Base-by-base conservation (phyloP, 345 rosid genomes). In the Corymbia maculata region DNA sequence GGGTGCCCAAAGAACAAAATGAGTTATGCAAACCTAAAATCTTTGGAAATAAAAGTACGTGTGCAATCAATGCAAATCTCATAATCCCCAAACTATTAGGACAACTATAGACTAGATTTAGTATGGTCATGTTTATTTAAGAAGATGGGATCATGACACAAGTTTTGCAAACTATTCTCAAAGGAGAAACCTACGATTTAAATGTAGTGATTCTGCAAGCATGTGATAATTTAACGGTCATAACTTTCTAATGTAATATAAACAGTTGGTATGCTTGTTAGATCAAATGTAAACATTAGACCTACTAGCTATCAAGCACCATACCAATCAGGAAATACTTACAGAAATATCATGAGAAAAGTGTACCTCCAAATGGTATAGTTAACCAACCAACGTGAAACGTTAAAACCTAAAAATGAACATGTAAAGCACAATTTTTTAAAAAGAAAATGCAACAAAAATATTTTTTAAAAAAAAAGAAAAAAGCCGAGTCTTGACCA, bases 371-470 rank as follows among this genome's bases (percentile, higher is more conserved):
- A 68, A 4, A 30, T 32, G 45, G 22, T 32, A 16, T 68, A 15
- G 15, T 30, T 30, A 16, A 68, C 42, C 79, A 68, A 32, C 22
- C 22, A 68, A 68, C 44, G 3, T 15, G 44, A 32, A 2, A 11
- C 24, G 16, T 10, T 14, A 17, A 32, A 68, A n/a, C 17, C 17
- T 64, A 28, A 64, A 0, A n/a, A 64, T n/a, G 17, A 64, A 64
- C 75, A n/a, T 13, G 2, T 13, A 64, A n/a, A n/a, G 42, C 75
- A 64, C 42, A 3, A 13, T n/a, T 13, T 32, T 13, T 7, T 0
- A n/a, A n/a, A n/a, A 28, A 28, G n/a, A 24, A 36, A 36, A 36
- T 36, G 42, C 32, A 28, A 26, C 15, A 51, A 7, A 51, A 11
- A 2, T 36, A 36, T 36, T n/a, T n/a, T n/a, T n/a, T 50, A 8